phyloP scores from a whole-genome alignment of 176 grass and related monocot genomes.

The Rhynchospora breviuscula region DNA sequence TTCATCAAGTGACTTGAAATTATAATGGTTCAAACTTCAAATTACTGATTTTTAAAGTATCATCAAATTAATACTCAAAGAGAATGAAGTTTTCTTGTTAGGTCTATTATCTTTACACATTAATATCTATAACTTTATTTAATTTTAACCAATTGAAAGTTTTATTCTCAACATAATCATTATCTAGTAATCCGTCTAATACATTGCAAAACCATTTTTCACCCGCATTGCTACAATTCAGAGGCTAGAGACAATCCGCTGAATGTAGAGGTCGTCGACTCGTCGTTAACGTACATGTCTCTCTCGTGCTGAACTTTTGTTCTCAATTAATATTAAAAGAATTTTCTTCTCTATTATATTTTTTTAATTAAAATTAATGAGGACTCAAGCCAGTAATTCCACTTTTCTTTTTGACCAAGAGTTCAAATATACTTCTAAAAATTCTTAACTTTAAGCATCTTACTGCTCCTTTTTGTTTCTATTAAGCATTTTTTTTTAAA shows the following conservation, averaged over 20 bases:
- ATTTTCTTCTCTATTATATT: neutral
- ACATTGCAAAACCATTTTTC: neutral
- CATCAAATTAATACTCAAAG: too few species aligned
- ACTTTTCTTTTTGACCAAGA: neutral
- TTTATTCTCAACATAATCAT: too few species aligned
- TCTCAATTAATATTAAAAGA: neutral
- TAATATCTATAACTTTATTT: too few species aligned
- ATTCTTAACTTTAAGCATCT: constrained; percentile 11
- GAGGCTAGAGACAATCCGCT: neutral
- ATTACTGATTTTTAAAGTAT: too few species aligned
- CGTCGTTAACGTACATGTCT: neutral
- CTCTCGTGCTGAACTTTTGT: neutral
- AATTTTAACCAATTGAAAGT: too few species aligned
- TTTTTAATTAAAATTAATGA: neutral
- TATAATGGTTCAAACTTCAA: too few species aligned
- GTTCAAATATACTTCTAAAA: neutral
- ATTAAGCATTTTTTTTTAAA: too few species aligned
- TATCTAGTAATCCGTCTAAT: neutral
- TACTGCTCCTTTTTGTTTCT: neutral
- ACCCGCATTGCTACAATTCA: neutral
- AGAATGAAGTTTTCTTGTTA: too few species aligned
- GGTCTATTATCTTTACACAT: too few species aligned
- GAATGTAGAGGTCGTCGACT: neutral
- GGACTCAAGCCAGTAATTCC: neutral
- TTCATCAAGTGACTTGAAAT: too few species aligned